Evolutionary conservation across 78 protist genomes (phyloP).

Genomic region (Anaeramoeba ignava): DNA sequence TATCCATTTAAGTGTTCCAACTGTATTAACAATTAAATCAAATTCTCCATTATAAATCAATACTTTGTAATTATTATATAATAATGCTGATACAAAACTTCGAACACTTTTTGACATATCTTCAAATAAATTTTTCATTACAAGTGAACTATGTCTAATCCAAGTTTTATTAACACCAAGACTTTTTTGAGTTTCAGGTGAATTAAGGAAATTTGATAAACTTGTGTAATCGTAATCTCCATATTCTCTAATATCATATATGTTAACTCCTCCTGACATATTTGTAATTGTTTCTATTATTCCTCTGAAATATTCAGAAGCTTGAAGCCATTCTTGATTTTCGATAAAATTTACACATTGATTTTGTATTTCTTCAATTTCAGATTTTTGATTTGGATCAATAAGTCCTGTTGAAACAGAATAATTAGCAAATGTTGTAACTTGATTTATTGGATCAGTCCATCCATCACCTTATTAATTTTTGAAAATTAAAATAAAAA

Average conservation of each 20-base stretch:
- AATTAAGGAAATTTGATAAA: neutral
- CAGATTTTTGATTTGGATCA: neutral
- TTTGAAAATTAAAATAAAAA: no score
- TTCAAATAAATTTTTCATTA: neutral
- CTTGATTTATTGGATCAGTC: neutral
- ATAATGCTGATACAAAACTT: neutral
- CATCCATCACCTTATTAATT: no score
- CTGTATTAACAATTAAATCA: neutral
- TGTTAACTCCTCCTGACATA: neutral
- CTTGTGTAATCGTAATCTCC: neutral
- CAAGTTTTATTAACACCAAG: neutral
- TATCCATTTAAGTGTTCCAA: neutral
- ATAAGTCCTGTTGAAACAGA: neutral
- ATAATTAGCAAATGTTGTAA: neutral
- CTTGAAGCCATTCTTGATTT: neutral
- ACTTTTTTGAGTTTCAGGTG: neutral
- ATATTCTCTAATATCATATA: neutral
- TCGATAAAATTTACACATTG: neutral
- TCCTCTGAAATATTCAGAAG: neutral
- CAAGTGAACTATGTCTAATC: neutral
- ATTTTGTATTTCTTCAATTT: neutral
- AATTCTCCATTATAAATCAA: neutral
- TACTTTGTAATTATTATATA: neutral
- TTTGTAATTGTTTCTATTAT: neutral
- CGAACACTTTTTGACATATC: neutral